Conservation (phyloP, 768 basidiomycete species). For the Psilocybe subaeruginosa region DNA sequence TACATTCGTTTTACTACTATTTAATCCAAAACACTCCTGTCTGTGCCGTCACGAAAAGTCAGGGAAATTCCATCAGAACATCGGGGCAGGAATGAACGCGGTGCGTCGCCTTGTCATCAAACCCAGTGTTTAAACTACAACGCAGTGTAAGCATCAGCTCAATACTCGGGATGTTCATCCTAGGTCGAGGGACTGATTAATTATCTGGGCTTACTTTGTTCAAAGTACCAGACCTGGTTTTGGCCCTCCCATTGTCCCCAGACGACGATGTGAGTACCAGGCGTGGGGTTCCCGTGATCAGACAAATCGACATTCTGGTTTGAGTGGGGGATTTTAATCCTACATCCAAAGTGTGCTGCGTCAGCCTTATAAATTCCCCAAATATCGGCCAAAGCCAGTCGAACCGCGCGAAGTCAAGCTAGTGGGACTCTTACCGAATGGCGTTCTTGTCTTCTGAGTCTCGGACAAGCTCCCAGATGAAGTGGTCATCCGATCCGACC, state of each 20-base stretch:
- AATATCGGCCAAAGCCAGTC: not conserved
- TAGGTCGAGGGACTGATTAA: too few species aligned
- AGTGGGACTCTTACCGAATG: not conserved
- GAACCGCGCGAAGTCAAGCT: too few species aligned
- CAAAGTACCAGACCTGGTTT: slow-evolving; percentile 37
- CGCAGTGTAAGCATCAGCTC: too few species aligned
- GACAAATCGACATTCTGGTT: slow-evolving; percentile 41
- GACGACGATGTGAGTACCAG: slow-evolving; percentile 41
- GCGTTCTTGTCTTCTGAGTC: not conserved
- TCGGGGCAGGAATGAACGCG: too few species aligned
- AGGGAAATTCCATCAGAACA: too few species aligned
- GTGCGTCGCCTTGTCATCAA: too few species aligned
- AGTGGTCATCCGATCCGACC: not conserved
- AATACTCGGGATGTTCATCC: too few species aligned
- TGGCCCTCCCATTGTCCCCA: slow-evolving; percentile 43
- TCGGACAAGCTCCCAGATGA: not conserved
- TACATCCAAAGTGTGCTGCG: not conserved
- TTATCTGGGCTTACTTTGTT: slow-evolving; percentile 13
- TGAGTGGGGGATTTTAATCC: slow-evolving; percentile 28
- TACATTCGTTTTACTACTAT: too few species aligned
- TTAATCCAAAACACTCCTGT: too few species aligned
- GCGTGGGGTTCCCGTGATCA: slow-evolving; percentile 34
- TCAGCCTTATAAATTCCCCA: not conserved
- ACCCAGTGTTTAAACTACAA: too few species aligned
- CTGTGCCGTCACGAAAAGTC: too few species aligned